Conservation (phyloP, 371 early-diverging fungal species). For the Syncephalastrum racemosum region DNA sequence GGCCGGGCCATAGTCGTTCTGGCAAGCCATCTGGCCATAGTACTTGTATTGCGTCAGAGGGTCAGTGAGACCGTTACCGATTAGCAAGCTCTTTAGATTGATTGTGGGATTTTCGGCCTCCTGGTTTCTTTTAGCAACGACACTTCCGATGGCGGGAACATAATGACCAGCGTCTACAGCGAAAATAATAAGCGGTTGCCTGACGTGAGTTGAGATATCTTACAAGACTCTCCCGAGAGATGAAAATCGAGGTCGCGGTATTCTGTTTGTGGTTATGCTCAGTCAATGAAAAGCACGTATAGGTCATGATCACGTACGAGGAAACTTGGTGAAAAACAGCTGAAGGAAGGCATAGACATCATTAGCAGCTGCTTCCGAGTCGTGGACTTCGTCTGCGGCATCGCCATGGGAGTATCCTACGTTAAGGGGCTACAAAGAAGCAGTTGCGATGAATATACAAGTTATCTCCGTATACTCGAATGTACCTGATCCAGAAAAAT, state of each 20-base stretch:
- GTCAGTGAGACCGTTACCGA: conserved; percentile 94
- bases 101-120: conserved; percentile 48
- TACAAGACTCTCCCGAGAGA: conserved; percentile 52
- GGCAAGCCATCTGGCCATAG: conserved; percentile 88
- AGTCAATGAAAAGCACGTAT: not conserved
- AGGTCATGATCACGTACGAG: conserved; percentile 14
- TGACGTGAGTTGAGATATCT: conserved; percentile 8
- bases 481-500: conserved; percentile 76
- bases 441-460: no score
- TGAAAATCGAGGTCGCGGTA: conserved; percentile 65
- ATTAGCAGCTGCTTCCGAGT: conserved; percentile 61
- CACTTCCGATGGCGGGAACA: conserved; percentile 76
- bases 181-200: not conserved
- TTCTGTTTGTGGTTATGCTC: conserved; percentile 13
- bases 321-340: conserved; percentile 60
- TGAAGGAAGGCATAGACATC: conserved; percentile 81
- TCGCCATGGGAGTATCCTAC: conserved; percentile 77
- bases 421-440: conserved; percentile 55
- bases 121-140: conserved; percentile 65
- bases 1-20: conserved; percentile 77
- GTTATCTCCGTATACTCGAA: no score
- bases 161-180: conserved; percentile 71
- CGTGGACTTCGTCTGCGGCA: conserved; percentile 38
- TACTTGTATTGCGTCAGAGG: conserved; percentile 88
- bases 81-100: conserved; percentile 75